A percentile compares a stretch with the other conserved stretches of the same genome.
Conservation (phyloP, 2,329 filamentous ascomycete genomes). For the Bertia moriformis region DNA sequence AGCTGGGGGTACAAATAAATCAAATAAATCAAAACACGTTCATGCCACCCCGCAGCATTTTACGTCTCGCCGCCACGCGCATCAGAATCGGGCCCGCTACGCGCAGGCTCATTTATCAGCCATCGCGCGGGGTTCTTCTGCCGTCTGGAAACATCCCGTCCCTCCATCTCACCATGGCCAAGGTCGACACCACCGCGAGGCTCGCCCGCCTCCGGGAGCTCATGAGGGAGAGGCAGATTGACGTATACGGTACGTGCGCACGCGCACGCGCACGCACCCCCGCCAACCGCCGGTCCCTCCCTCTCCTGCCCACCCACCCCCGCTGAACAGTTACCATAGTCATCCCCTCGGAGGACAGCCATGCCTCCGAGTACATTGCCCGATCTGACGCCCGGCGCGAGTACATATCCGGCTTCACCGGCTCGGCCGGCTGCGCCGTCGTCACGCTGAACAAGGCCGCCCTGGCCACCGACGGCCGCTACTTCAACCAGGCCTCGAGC, state of each 20-base stretch:
- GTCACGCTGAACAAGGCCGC: conserved; percentile 76
- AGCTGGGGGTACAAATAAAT: no score
- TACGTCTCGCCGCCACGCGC: no score
- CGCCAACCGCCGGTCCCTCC: conserved; percentile 7
- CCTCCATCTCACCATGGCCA: conserved; percentile 49
- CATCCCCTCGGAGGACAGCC: conserved; percentile 89
- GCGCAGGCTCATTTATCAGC: no score
- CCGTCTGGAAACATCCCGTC: no score
- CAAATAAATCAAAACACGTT: no score
- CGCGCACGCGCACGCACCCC: conserved; percentile 7
- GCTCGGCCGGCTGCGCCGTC: conserved; percentile 85
- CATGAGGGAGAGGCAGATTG: conserved; percentile 76
- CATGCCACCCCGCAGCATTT: no score
- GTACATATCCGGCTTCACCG: conserved; percentile 86
- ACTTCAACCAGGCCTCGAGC: conserved; percentile 90
- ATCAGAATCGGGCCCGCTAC: no score
- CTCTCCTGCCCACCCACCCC: not conserved
- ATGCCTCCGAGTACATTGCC: conserved; percentile 95
- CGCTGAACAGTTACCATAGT: no score
- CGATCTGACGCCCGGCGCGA: conserved; percentile 79
- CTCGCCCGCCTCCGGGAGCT: conserved; percentile 64
- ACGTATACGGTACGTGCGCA: conserved; percentile 83
- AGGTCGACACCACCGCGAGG: conserved; percentile 64
- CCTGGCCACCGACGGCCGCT: conserved; percentile 85
- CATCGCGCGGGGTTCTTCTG: no score